Base-by-base conservation (phyloP, 768 basidiomycete species). In the Agrocybe praecox region DNA sequence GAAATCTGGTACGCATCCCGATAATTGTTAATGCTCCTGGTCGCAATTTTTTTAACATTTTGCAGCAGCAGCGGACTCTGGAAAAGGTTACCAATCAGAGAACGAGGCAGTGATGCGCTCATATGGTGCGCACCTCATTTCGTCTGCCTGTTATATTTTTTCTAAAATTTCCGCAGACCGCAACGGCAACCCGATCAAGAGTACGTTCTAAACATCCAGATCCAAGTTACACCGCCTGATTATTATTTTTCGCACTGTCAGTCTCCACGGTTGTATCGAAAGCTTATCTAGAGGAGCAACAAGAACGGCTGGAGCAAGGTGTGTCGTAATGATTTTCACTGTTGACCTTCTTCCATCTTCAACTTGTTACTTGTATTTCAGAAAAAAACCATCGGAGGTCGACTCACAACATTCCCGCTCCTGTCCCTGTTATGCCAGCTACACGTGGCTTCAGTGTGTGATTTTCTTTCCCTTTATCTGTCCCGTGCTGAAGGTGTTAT, bases 241-340 rank as follows among this genome's bases (percentile, higher is more conserved):
- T n/a, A 6, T 11, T 46, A 9, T 26, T 40, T n/a, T 24, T 36
- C 33, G 7, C 8, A 34, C 15, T n/a, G 12, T 40, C 36, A 66
- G 65, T 66, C 46, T 52, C 56, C 34, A 55, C 53, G 21, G 47
- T 44, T 10, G 60, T 60, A 15, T 68, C 67, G 9, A 68, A 68
- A 52, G 67, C 67, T 6, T 68, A 54, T 46, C 59, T 66, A 22
- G 67, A 68, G 46, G 62, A 63, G 26, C 62, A 68, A 32, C 54
- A 62, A 26, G 67, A 66, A 43, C 44, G 46, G 24, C 45, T 34
- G 7, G 51, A 57, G 52, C 40, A 52, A 49, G 51, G 56, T 57
- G 22, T 42, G 14, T 18, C 7, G 3, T 10, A 11, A 14, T 44
- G n/a, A 1, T 17, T n/a, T 18, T 21, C 11, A 45, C 3, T 18